Evolutionary conservation across 345 rosid genomes (phyloP).

Genomic region (Eucalyptus sp.): DNA sequence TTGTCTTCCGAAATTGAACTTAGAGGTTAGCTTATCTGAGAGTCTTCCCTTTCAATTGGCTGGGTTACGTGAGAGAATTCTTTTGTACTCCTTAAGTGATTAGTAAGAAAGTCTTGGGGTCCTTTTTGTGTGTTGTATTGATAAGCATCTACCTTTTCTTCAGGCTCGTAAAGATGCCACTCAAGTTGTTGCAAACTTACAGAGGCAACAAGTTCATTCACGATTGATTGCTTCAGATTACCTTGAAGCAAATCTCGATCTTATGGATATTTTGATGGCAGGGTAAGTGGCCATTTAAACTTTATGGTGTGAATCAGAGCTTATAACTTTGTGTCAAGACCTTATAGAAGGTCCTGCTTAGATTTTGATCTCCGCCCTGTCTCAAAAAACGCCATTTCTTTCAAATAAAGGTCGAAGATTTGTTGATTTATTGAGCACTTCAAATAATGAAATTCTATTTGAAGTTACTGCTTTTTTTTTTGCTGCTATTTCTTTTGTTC

Average conservation of each 20-base stretch:
- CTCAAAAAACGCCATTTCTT: not conserved
- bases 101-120: not conserved
- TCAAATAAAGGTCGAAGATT: not conserved
- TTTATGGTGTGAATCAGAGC: not conserved
- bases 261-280: conserved; percentile 22
- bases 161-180: conserved; percentile 41
- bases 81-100: not conserved
- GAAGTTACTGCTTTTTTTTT: not conserved
- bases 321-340: not conserved
- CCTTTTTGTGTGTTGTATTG: not conserved
- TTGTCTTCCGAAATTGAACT: conserved; percentile 37
- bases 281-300: conserved; percentile 10
- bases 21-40: conserved; percentile 21
- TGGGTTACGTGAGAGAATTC: not conserved
- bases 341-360: not conserved
- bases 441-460: not conserved
- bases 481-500: not conserved
- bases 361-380: not conserved
- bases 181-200: conserved; percentile 39
- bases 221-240: conserved; percentile 20
- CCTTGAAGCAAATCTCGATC: conserved; percentile 26
- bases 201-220: conserved; percentile 31
- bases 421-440: not conserved
- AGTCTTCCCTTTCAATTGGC: not conserved
- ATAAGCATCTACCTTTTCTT: not conserved